Percentiles rank a stretch among this genome's conserved stretches.
These are phyloP conservation scores for Plasmodium coatneyi DNA, from an alignment of 169 alveolate species.

Conservation along the genomic window DNA sequence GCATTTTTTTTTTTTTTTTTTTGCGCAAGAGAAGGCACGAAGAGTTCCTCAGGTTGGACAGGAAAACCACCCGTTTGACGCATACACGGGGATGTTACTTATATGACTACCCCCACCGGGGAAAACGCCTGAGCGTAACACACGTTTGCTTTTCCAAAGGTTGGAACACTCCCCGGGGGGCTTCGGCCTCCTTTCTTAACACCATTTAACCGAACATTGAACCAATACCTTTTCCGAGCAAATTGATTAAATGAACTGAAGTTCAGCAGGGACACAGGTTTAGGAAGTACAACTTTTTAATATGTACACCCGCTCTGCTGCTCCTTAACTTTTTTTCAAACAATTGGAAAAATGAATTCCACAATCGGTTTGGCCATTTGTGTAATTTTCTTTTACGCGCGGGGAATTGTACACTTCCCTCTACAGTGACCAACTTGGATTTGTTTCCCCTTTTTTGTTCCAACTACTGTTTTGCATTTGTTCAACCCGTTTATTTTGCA, in stretches of 20 bases:
- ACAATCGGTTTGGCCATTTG: not conserved
- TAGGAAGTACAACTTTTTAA: not conserved
- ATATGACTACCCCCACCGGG: not conserved
- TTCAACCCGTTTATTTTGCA: not conserved
- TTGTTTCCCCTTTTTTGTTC: not conserved
- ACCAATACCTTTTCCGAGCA: not conserved
- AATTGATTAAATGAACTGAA: not conserved
- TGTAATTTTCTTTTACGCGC: not conserved
- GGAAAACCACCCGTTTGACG: not conserved
- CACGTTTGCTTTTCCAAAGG: not conserved
- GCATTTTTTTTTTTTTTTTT: not conserved
- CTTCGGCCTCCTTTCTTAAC: not conserved
- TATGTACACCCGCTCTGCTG: not conserved
- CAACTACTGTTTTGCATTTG: not conserved
- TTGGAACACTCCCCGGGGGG: not conserved
- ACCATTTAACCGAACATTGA: not conserved
- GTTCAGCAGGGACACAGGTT: not conserved
- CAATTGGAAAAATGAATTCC: not conserved
- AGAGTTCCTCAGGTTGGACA: not conserved
- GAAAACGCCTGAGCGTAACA: not conserved
- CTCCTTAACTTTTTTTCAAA: not conserved
- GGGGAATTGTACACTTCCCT: not conserved
- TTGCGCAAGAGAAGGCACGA: not conserved
- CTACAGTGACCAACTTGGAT: not conserved
- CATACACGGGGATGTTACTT: not conserved